These are phyloP conservation scores for Casuarina glauca DNA, from an alignment of 306 rosid genomes.

Conservation along the genomic window DNA sequence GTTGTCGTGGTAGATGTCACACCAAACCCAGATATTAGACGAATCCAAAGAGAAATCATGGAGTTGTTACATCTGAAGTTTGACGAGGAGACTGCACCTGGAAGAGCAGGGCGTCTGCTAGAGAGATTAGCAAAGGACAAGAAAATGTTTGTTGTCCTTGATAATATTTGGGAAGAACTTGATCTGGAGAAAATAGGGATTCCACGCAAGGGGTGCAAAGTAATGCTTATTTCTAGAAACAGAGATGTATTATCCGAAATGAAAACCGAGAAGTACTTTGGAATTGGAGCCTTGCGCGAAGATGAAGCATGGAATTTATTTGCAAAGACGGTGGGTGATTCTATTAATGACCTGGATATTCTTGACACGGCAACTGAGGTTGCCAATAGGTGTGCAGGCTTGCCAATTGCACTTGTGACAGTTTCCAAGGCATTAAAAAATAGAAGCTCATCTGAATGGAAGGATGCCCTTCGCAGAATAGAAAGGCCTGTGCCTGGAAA, in stretches of 20 bases:
- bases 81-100: too few species aligned
- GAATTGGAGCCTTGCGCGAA: not conserved
- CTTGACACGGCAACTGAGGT: not conserved
- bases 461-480: not conserved
- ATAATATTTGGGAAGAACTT: not conserved
- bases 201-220: not conserved
- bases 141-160: slow-evolving; percentile 3
- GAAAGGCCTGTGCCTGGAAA: not conserved
- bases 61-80: too few species aligned
- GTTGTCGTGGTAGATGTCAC: too few species aligned
- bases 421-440: not conserved
- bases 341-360: not conserved
- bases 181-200: slow-evolving; percentile 24
- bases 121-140: too few species aligned
- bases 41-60: too few species aligned
- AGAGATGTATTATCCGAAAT: not conserved
- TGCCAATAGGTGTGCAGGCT: not conserved
- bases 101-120: too few species aligned
- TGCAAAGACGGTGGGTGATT: not conserved
- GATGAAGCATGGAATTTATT: slow-evolving; percentile 14
- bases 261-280: not conserved
- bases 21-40: too few species aligned
- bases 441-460: not conserved
- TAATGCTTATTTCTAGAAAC: not conserved
- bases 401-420: slow-evolving; percentile 9